phyloP scores from a whole-genome alignment of 2,329 filamentous ascomycete species.

The Colletotrichum eremochloae region DNA sequence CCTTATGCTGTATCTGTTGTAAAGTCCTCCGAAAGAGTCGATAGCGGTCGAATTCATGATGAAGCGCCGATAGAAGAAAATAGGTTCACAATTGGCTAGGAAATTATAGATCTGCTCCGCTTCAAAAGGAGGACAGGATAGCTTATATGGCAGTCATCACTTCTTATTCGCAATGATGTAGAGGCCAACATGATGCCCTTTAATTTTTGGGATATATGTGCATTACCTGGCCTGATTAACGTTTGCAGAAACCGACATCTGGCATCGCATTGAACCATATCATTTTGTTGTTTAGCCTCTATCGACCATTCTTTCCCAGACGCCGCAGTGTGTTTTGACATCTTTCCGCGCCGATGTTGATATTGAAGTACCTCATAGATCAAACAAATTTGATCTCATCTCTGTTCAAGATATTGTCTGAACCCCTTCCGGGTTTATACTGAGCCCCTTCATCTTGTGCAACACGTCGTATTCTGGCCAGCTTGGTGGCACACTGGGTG shows the following conservation, averaged over 20 bases:
- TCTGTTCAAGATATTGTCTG: not conserved
- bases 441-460: not conserved
- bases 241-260: not conserved
- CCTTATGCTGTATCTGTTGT: no score
- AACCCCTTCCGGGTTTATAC: not conserved
- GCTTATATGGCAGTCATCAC: not conserved
- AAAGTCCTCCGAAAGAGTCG: not conserved
- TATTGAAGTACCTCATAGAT: not conserved
- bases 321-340: not conserved
- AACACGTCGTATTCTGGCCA: not conserved
- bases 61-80: no score
- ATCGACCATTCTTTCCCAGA: not conserved
- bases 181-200: slow-evolving; percentile 15
- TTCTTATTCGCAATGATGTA: slow-evolving; percentile 1
- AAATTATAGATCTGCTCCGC: not conserved
- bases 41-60: rapidly evolving
- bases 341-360: not conserved
- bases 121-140: not conserved
- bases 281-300: no score
- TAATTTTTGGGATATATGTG: slow-evolving; percentile 7
- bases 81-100: no score
- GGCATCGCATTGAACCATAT: not conserved
- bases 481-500: no score
- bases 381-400: not conserved
- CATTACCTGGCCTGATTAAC: not conserved